Conservation (phyloP, 345 rosid genomes). For the Acer negundo region DNA sequence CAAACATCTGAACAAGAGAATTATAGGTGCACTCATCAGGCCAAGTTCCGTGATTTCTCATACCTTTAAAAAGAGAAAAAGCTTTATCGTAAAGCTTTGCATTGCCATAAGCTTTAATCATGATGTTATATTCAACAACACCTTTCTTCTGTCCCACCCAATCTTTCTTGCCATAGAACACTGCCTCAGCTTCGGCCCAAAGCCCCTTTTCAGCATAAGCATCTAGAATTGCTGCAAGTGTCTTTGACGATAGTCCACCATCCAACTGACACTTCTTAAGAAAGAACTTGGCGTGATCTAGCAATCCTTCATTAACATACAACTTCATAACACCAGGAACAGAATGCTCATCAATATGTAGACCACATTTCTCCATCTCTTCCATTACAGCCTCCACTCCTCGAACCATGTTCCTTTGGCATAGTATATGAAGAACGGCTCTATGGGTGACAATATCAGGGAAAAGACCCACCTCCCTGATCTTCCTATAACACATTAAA, state of each 20-base stretch:
- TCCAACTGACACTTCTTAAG: slow-evolving; percentile 49
- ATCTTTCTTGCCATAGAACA: slow-evolving; percentile 57
- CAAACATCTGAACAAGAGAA: slow-evolving; percentile 79
- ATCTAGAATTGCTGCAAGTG: slow-evolving; percentile 71
- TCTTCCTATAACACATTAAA: slow-evolving; percentile 57
- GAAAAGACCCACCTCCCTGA: slow-evolving; percentile 70
- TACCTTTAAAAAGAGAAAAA: slow-evolving; percentile 63
- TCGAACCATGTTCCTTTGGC: slow-evolving; percentile 64
- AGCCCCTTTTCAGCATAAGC: slow-evolving; percentile 76
- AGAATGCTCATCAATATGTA: slow-evolving; percentile 68
- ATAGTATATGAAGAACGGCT: slow-evolving; percentile 71
- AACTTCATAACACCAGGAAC: slow-evolving; percentile 71
- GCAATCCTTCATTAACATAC: slow-evolving; percentile 60
- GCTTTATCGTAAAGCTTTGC: slow-evolving; percentile 82
- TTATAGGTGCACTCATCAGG: slow-evolving; percentile 87
- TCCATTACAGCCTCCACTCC: slow-evolving; percentile 64
- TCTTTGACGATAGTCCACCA: slow-evolving; percentile 53
- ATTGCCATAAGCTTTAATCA: slow-evolving; percentile 95
- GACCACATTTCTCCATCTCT: slow-evolving; percentile 56
- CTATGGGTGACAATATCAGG: slow-evolving; percentile 76
- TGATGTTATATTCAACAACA: slow-evolving; percentile 75
- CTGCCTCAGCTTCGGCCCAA: slow-evolving; percentile 81
- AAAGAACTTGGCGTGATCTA: slow-evolving; percentile 49
- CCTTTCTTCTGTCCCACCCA: slow-evolving; percentile 49
- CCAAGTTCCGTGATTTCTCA: slow-evolving; percentile 89